A percentile compares a stretch with the other conserved stretches of the same genome.
Conservation (phyloP, 2,329 filamentous ascomycete genomes). For the Paramyrothecium roridum region DNA sequence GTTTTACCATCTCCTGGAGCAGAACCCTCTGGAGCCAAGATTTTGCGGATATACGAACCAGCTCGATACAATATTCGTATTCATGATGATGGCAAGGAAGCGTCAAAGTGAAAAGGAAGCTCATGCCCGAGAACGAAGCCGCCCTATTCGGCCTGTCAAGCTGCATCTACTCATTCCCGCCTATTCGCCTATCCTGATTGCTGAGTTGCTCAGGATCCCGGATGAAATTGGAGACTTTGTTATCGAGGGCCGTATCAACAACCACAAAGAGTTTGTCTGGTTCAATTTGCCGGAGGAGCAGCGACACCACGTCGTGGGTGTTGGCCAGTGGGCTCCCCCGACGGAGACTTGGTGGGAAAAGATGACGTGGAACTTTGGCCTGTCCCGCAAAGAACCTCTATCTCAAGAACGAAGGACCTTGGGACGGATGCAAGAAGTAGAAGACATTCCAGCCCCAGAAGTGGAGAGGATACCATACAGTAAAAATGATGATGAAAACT, state of each 20-base stretch:
- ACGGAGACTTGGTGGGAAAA: conserved; percentile 20
- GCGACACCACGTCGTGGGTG: conserved; percentile 22
- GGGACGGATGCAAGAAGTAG: conserved; percentile 14
- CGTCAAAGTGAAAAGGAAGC: conserved; percentile 19
- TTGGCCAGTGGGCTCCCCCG: conserved; percentile 29
- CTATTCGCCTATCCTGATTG: conserved; percentile 33
- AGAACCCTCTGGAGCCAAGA: conserved; percentile 25
- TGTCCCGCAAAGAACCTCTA: conserved; percentile 13
- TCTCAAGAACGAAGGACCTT: conserved; percentile 19
- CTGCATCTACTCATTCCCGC: conserved; percentile 36
- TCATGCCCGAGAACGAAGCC: conserved; percentile 16
- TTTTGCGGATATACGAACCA: conserved; percentile 38
- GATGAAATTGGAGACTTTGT: conserved; percentile 33
- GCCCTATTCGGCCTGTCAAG: conserved; percentile 17
- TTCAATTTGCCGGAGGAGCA: conserved; percentile 32
- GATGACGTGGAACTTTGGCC: conserved; percentile 19
- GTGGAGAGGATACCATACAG: neutral
- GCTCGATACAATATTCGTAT: conserved; percentile 35
- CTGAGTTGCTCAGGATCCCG: conserved; percentile 30
- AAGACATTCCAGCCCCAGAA: neutral
- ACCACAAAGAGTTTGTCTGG: conserved; percentile 33
- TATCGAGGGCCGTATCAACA: conserved; percentile 35
- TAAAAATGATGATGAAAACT: neutral
- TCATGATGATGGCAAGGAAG: conserved; percentile 31
- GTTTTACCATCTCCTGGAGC: conserved; percentile 33